These are phyloP conservation scores for Zygosaccharomyces bisporus DNA, from an alignment of 805 yeast species.

Conservation along the genomic window DNA sequence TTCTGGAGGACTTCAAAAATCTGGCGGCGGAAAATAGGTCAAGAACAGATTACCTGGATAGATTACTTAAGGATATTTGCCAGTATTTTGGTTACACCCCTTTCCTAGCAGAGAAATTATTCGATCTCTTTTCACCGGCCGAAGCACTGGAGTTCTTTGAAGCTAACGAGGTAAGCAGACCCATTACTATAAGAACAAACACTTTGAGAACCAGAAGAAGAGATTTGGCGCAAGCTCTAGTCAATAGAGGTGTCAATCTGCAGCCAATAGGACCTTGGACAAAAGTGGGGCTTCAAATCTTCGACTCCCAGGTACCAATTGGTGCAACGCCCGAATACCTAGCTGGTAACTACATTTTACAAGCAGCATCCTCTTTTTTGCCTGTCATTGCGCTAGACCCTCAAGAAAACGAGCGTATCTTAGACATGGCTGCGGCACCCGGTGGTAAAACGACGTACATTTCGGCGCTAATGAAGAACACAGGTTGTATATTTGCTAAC, in stretches of 20 bases:
- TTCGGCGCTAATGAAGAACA: slow-evolving; percentile 94
- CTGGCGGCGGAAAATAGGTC: slow-evolving; percentile 82
- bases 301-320: slow-evolving; percentile 98
- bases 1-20: slow-evolving; percentile 81
- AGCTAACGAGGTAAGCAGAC: slow-evolving; percentile 96
- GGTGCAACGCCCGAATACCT: slow-evolving; percentile 99
- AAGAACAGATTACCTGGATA: slow-evolving; percentile 75
- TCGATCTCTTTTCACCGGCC: slow-evolving; percentile 85
- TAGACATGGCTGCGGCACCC: slow-evolving; percentile 99
- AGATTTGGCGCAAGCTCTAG: slow-evolving; percentile 90
- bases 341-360: slow-evolving; percentile 96
- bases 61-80: slow-evolving; percentile 80
- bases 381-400: slow-evolving; percentile 98
- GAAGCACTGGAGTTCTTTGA: slow-evolving; percentile 98
- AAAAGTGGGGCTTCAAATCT: slow-evolving; percentile 93
- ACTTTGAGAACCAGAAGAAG: slow-evolving; percentile 92
- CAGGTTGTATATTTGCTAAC: slow-evolving; percentile 96
- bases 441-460: slow-evolving; percentile 98
- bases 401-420: slow-evolving; percentile 90
- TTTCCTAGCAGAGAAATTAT: slow-evolving; percentile 89
- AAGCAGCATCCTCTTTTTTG: slow-evolving; percentile 96
- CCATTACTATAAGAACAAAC: slow-evolving; percentile 96
- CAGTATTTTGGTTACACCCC: slow-evolving; percentile 91
- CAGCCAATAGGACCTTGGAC: slow-evolving; percentile 99
- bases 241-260: slow-evolving; percentile 93